Evolutionary conservation across 2,329 filamentous ascomycete genomes (phyloP), one percentile per base, ranked within the genome.

Genomic region (Ilyonectria sp.): DNA sequence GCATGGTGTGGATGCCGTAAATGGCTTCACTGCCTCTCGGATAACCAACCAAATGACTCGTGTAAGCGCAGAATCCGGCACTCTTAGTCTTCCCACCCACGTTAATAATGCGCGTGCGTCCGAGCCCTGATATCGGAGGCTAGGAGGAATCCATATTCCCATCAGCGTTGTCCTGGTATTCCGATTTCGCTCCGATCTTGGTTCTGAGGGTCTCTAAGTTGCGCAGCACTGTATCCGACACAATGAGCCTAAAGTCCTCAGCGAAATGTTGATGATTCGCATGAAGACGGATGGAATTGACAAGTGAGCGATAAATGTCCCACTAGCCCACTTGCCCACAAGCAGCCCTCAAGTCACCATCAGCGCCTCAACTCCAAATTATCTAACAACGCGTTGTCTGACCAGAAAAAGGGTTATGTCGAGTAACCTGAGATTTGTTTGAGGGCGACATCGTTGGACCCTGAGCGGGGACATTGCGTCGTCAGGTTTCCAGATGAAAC

Each of bases 1-100:
- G 10, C 17, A 49, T 21, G 33, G 31, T 59, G 40, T 56, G 40
- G 56, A 49, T 50, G 35, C 46, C 31, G 49, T 55, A 31, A 55
- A 55, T 56, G 33, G 33, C 43, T 50, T 63, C 29, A 23, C 31
- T 23, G 37, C 9, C 29, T 44, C 23, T 10, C n/a, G 26, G 44
- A 65, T 4, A 15, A 6, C 17, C 3, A 13, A 50, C 15, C 9
- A 9, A n/a, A 37, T 52, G 57, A 44, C 46, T 60, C 47, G 33
- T 33, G 33, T 52, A 53, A 60, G 57, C 10, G 23, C 31, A 10
- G 56, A 33, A 33, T 35, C n/a, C 33, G 31, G 33, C 19, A 15
- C 11, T 50, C n/a, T 21, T 26, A 40, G 31, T 21, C 50, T 35
- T 19, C 11, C 50, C 50, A 31, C 31, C 50, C 19, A 35, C 33